Base-by-base conservation (phyloP, 2,329 filamentous ascomycete genomes). In the Dendrostoma leiphaemia region DNA sequence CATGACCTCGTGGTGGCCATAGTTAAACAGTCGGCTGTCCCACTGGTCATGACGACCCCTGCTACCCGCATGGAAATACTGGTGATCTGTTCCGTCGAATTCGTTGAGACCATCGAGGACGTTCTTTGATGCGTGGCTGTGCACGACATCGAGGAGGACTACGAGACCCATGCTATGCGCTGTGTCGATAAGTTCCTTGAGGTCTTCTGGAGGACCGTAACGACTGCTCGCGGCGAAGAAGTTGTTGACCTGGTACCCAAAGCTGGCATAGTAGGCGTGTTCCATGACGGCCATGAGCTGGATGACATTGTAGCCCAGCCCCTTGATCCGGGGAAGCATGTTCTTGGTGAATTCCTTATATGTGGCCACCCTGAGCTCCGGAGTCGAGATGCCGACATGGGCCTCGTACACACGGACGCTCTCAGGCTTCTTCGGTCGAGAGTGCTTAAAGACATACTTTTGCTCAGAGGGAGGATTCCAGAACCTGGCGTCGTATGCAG, bases 211-310 rank as follows among this genome's bases (percentile, higher is more conserved):
- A 1, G 86, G 83, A 38, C 94, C 94, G 67, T 96, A 99, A 59
- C 94, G 86, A 71, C 93, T 97, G 72, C 92, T 97, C 12, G 93
- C 92, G 26, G 94, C 94, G 65, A 97, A 99, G 79, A 99, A 99
- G 72, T 89, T 97, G 77, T 97, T 99, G 74, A 99, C 85, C 72
- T 99, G 94, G 71, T 99, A 99, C 44, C 94, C 94, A 65, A 99
- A 99, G 67, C 93, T 97, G 65, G 94, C 94, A 70, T 99, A 99
- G 79, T 99, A 99, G 47, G 94, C 94, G 73, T 99, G 94, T 69
- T 99, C 94, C 93, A 99, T 99, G 67, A 99, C 81, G 43, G 94
- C 94, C 94, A 99, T 99, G 60, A 99, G 80, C 70, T 99, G 94
- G 62, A 99, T 97, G 51, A 92, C 89, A 68, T 99, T 97, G 78